Percentiles rank a stretch among this genome's conserved stretches.
phyloP scores from a whole-genome alignment of 2,329 filamentous ascomycete species.

The Stemphylium lycopersici region DNA sequence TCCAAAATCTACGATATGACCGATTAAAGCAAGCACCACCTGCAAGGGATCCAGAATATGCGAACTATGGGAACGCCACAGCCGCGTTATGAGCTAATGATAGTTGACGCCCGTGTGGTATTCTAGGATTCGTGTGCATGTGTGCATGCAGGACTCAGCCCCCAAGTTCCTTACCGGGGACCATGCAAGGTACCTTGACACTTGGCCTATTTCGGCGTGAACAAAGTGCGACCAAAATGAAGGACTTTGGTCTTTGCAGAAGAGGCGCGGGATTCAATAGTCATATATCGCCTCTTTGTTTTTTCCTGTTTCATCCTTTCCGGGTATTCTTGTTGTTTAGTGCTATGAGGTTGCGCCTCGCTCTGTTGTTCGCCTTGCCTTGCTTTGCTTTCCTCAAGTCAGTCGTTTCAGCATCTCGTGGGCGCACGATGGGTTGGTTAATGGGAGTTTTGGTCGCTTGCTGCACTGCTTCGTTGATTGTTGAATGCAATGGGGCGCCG shows the following conservation, averaged over 20 bases:
- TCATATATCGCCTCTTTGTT: slow-evolving; percentile 31
- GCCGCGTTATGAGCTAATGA: slow-evolving; percentile 34
- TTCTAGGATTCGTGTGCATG: slow-evolving; percentile 33
- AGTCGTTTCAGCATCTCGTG: slow-evolving; percentile 30
- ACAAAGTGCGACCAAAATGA: slow-evolving; percentile 20
- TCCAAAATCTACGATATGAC: slow-evolving; percentile 2
- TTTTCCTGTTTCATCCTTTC: slow-evolving; percentile 30
- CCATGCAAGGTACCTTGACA: slow-evolving; percentile 17
- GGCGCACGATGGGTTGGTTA: slow-evolving; percentile 47
- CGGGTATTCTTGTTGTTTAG: slow-evolving; percentile 20
- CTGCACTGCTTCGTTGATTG: slow-evolving; percentile 8
- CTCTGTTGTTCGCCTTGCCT: slow-evolving; percentile 22
- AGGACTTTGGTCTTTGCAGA: slow-evolving; percentile 32
- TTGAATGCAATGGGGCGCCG: neutral
- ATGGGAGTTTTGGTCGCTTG: slow-evolving; percentile 32
- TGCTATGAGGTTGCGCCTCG: neutral
- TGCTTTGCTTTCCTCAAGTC: slow-evolving; percentile 20
- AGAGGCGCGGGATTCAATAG: slow-evolving; percentile 26
- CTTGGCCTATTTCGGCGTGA: slow-evolving; percentile 32
- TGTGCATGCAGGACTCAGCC: slow-evolving; percentile 33
- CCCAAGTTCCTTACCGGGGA: slow-evolving; percentile 29
- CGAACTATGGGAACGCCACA: slow-evolving; percentile 16
- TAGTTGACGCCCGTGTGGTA: slow-evolving; percentile 33
- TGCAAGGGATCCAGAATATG: slow-evolving; percentile 6
- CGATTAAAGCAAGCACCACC: too few relatives aligned